Base-by-base conservation (phyloP, 345 rosid species). In the Triadica sebifera region DNA sequence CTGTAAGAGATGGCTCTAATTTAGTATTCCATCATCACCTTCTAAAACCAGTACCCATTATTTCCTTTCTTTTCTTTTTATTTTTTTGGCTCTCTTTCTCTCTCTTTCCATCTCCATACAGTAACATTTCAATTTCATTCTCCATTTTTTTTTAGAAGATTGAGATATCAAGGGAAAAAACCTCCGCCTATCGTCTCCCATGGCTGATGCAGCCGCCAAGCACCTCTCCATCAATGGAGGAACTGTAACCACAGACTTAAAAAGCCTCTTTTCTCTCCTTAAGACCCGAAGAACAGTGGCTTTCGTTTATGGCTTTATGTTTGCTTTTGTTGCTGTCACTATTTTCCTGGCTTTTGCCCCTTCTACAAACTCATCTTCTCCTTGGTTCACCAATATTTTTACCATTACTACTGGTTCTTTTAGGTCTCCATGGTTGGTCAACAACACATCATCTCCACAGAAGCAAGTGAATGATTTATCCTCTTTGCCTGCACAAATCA, bases 261-360 rank as follows among this genome's bases (percentile, higher is more conserved):
- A 74, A 80, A 80, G 74, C 80, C 75, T 90, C 24, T 67, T 84
- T 82, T 69, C 87, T 37, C 25, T 84, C 57, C 75, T 84, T 69
- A 86, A 82, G 81, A 85, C 89, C 46, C 82, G 87, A 72, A 84
- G 86, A 78, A 81, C 88, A 24, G 77, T 86, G 5, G 81, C 87
- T 62, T 86, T 89, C 52, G 90, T 85, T 5, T 89, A 91, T 72
- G 93, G 83, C 8, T 87, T 89, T 87, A 77, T 84, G 82, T 81
- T 87, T 71, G 86, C 86, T 37, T 89, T 93, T 68, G 88, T 91
- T 46, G 87, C 73, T 66, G 87, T 93, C 73, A 88, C 97, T 62
- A 79, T 83, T 62, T 87, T 91, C 81, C 67, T 95, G 60, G 89
- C 91, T 57, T 89, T 95, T 25, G 81, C 55, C 61, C 93, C 97